These are phyloP conservation scores for Colletotrichum neosansevieriae DNA, from an alignment of 2,329 filamentous ascomycete species.

Conservation along the genomic window DNA sequence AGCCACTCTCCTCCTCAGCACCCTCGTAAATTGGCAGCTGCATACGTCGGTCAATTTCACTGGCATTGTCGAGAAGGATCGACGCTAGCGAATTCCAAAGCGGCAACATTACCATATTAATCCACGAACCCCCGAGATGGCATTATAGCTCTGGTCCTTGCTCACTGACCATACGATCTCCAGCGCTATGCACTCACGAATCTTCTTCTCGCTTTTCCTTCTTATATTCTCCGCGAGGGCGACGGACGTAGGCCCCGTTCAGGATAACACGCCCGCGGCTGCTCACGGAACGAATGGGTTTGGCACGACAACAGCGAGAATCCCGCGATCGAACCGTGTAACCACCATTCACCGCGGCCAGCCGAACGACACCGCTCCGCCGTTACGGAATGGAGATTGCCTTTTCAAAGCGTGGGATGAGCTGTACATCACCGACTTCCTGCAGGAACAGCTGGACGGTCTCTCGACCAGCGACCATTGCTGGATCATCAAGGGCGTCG, in stretches of 20 bases:
- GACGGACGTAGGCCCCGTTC: not conserved
- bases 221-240: not conserved
- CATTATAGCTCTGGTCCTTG: not conserved
- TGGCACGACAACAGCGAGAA: not conserved
- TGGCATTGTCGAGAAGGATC: too few relatives aligned
- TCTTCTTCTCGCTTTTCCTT: not conserved
- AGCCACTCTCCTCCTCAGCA: too few relatives aligned
- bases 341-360: not conserved
- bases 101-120: conserved; percentile 15
- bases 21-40: too few relatives aligned
- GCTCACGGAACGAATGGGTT: not conserved
- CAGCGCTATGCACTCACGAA: conserved; percentile 12
- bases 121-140: not conserved
- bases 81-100: too few relatives aligned
- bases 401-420: conserved; percentile 21
- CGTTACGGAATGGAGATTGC: not conserved
- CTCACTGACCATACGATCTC: too few relatives aligned
- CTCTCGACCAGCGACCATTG: conserved; percentile 29
- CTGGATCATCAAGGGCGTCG: conserved; percentile 34
- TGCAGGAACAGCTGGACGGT: conserved; percentile 23
- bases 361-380: conserved; percentile 2
- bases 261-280: not conserved
- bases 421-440: conserved; percentile 31
- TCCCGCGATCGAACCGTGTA: not conserved
- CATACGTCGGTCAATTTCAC: too few relatives aligned